Evolutionary conservation across 1,139 yeast genomes (phyloP).

Genomic region (Geotrichum armillariae): DNA sequence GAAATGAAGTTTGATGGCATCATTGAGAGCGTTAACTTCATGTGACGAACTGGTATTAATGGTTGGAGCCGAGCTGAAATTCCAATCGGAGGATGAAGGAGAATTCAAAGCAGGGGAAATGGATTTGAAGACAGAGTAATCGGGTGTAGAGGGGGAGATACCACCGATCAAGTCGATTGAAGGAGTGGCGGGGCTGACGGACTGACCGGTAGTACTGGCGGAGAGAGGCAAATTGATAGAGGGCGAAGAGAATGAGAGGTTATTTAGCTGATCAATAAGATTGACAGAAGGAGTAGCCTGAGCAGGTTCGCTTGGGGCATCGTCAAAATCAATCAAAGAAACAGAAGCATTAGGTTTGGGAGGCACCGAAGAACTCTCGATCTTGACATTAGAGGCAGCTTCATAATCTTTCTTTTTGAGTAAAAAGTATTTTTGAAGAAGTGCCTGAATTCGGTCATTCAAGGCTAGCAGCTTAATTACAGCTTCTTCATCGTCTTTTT

Average conservation of each 20-base stretch:
- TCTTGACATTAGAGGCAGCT: slow-evolving; percentile 60
- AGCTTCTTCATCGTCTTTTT: slow-evolving; percentile 57
- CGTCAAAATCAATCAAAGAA: slow-evolving; percentile 80
- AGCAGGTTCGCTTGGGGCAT: slow-evolving; percentile 36
- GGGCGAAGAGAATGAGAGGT: slow-evolving; percentile 37
- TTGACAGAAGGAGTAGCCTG: slow-evolving; percentile 40
- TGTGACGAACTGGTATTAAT: slow-evolving; percentile 23
- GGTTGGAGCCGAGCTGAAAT: slow-evolving; percentile 36
- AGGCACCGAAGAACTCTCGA: slow-evolving; percentile 40
- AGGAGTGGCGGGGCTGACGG: slow-evolving; percentile 10
- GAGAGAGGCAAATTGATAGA: slow-evolving; percentile 5
- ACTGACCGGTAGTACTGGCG: slow-evolving; percentile 8
- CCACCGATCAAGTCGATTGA: slow-evolving; percentile 11
- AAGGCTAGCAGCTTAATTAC: slow-evolving; percentile 65
- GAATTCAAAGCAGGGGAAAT: slow-evolving; percentile 17
- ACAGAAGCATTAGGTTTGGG: slow-evolving; percentile 36
- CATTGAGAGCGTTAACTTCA: slow-evolving; percentile 7
- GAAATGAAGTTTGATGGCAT: slow-evolving; percentile 49
- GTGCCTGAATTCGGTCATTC: slow-evolving; percentile 74
- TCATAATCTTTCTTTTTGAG: slow-evolving; percentile 64
- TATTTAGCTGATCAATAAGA: slow-evolving; percentile 68
- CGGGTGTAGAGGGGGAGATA: slow-evolving; percentile 20
- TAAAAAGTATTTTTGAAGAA: slow-evolving; percentile 65
- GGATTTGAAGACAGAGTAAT: slow-evolving; percentile 19
- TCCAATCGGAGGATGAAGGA: slow-evolving; percentile 13